Base-by-base conservation (phyloP, 2,329 filamentous ascomycete species). In the Exophiala calicioides region DNA sequence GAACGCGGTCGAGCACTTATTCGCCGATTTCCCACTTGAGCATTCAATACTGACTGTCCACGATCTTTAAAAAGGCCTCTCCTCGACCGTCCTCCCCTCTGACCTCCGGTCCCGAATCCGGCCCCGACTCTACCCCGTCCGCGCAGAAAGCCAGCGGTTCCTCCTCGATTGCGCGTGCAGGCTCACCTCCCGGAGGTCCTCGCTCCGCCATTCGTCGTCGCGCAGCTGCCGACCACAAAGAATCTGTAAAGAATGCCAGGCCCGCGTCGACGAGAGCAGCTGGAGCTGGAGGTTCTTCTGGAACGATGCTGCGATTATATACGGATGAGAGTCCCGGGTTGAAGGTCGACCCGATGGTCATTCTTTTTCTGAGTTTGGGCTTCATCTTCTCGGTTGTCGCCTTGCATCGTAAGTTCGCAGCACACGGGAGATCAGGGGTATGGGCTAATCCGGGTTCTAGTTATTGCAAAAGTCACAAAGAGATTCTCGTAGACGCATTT, bases 301-400 rank as follows among this genome's bases (percentile, higher is more conserved):
- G 89, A 75, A 98, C 93, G 42, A 98, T 98, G 93, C 79, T 98
- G 76, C 91, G 90, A 72, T 85, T 98, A 33, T 98, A 98, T 82
- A 98, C 93, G 48, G 93, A 98, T 68, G 93, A 98, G 77, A 95
- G 88, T 58, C 93, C 93, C 49, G 93, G 93, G 54, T 78, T 98
- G 63, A 95, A 96, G 78, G 93, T 98, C 58, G 93, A 98, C 70
- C 93, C 93, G 24, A 27, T 12, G 24, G 24, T 27, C 7, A 27
- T 27, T 27, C 24, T 27, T 12, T 27, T 27, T 27, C 24, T 27
- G 24, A 27, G 24, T 7, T 27, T 12, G 24, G 24, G 12, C 24
- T 27, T 7, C 24, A 7, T 27, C 24, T 96, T 98, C 77, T 93
- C 87, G 65, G 93, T 98, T 66, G 93, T 98, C 65, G 90, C 90